A percentile compares a stretch with the other conserved stretches of the same genome.
Conservation (phyloP, 352 stramenopile species). For the Phytophthora hibernalis region DNA sequence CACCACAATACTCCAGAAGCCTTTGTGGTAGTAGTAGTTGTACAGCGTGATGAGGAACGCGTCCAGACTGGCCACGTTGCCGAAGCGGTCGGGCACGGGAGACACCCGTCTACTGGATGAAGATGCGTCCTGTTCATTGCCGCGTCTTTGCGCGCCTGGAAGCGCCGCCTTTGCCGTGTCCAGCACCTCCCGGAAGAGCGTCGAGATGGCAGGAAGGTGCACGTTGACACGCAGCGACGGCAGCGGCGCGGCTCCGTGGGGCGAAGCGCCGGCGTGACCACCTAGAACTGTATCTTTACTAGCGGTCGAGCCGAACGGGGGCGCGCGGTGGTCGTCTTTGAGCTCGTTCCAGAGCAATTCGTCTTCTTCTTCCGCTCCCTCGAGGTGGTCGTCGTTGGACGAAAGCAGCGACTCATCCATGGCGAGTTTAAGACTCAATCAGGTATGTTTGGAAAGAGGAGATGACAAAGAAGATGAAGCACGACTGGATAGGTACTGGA, state of each 20-base stretch:
- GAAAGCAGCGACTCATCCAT: constrained; percentile 81
- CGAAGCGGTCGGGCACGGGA: constrained; percentile 69
- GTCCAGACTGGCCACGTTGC: constrained; percentile 88
- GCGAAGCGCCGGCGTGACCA: constrained; percentile 18
- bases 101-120: constrained; percentile 30
- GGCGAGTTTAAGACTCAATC: background rate
- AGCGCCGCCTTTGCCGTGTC: constrained; percentile 61
- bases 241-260: constrained; percentile 31
- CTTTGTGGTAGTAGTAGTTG: constrained; percentile 95
- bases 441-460: constrained; percentile 13
- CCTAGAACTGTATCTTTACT: constrained; percentile 36
- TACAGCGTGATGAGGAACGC: constrained; percentile 94
- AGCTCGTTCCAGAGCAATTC: constrained; percentile 86
- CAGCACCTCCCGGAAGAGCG: constrained; percentile 72
- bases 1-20: constrained; percentile 90
- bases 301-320: constrained; percentile 26
- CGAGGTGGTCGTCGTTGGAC: constrained; percentile 38
- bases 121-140: constrained; percentile 10
- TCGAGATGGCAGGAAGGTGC: constrained; percentile 82
- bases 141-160: constrained; percentile 18
- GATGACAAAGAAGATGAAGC: constrained; percentile 9
- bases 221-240: constrained; percentile 74
- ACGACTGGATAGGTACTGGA: background rate
- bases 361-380: constrained; percentile 57
- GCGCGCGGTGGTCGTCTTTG: constrained; percentile 59